These are phyloP conservation scores for Globisporangium acanthophoron DNA, from an alignment of 352 stramenopile genomes.

Conservation along the genomic window DNA sequence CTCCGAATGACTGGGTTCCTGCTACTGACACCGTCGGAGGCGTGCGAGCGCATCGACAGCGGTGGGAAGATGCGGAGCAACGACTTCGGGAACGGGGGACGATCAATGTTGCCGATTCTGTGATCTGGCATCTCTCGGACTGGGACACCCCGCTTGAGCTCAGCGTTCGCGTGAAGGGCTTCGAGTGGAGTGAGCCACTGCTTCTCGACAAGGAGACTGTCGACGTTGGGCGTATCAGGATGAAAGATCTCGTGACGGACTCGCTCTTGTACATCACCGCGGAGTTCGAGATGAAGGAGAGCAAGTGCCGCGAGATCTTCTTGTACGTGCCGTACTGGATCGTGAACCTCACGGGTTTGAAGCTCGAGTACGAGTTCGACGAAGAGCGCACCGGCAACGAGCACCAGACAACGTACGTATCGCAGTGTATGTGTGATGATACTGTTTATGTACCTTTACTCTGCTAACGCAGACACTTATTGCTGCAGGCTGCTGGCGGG, in stretches of 20 bases:
- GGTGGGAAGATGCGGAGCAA: constrained; percentile 76
- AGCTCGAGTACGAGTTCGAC: constrained; percentile 83
- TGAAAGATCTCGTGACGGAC: constrained; percentile 76
- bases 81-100: constrained; percentile 70
- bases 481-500: constrained; percentile 48
- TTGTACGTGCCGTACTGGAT: constrained; percentile 89
- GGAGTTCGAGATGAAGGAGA: constrained; percentile 48
- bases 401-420: constrained; percentile 53
- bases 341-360: constrained; percentile 78
- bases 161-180: constrained; percentile 77
- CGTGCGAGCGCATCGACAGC: constrained; percentile 34
- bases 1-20: constrained; percentile 66
- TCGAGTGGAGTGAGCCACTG: constrained; percentile 80
- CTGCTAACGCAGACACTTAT: constrained; percentile 3
- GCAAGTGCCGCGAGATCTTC: constrained; percentile 61
- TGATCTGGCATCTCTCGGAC: constrained; percentile 81
- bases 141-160: constrained; percentile 73
- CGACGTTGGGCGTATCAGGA: constrained; percentile 59
- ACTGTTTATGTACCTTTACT: not conserved
- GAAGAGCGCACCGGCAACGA: constrained; percentile 64
- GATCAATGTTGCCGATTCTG: constrained; percentile 69
- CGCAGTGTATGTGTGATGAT: not conserved
- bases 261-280: constrained; percentile 66
- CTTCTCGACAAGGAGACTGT: constrained; percentile 42
- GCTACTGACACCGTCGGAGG: constrained; percentile 30